Conservation (phyloP, 768 basidiomycete species). For the Suillus lakei region DNA sequence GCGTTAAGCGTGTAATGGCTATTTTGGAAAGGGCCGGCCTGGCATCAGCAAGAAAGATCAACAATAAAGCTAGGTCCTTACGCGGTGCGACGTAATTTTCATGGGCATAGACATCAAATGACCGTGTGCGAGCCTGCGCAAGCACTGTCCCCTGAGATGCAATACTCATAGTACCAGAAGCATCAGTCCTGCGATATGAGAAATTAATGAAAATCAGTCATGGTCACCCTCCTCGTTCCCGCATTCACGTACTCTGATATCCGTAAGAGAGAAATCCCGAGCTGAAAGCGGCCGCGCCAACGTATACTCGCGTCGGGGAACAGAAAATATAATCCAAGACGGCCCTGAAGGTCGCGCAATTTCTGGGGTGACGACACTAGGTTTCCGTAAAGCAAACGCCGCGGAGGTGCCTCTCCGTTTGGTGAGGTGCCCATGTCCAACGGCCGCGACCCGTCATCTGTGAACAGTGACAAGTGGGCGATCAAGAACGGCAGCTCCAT, state of each 20-base stretch:
- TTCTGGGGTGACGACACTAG: constrained; percentile 83
- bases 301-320: constrained; percentile 92
- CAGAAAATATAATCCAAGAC: constrained; percentile 83
- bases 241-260: constrained; percentile 67
- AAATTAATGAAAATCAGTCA: constrained; percentile 22
- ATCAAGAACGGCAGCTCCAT: constrained; percentile 87
- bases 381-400: constrained; percentile 80
- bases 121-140: constrained; percentile 69
- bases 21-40: constrained; percentile 13
- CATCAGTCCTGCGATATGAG: constrained; percentile 46
- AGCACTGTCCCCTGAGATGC: constrained; percentile 68
- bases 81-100: constrained; percentile 79
- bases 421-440: constrained; percentile 70
- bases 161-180: constrained; percentile 52
- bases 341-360: constrained; percentile 80
- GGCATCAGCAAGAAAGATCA: constrained; percentile 18
- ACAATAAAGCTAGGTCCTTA: constrained; percentile 46
- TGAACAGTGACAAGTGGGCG: constrained; percentile 78
- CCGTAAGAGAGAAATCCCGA: constrained; percentile 74
- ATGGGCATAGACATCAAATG: constrained; percentile 81
- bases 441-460: constrained; percentile 64
- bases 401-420: constrained; percentile 45
- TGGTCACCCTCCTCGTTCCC: constrained; percentile 16
- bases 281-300: constrained; percentile 73
- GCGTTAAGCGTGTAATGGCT: constrained; percentile 57